phyloP scores from a whole-genome alignment of 2,329 filamentous ascomycete species.

The Penicillium sp. region DNA sequence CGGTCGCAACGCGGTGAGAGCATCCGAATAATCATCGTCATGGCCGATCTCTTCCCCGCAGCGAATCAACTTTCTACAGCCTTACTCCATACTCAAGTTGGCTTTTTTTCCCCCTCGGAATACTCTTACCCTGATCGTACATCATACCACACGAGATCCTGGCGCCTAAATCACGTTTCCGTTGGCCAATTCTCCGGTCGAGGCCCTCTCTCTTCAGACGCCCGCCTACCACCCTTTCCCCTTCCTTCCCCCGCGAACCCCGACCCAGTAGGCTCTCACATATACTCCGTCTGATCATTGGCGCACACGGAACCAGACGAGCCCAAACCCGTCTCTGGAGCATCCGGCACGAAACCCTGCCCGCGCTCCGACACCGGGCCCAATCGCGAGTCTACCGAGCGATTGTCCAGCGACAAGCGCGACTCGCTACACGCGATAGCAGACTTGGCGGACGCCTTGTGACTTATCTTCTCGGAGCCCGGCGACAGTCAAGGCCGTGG shows the following conservation, averaged over 20 bases:
- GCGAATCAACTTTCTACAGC: constrained; percentile 3
- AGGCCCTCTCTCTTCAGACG: constrained; percentile 18
- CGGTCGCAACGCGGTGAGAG: constrained; percentile 8
- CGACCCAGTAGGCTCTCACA: constrained; percentile 41
- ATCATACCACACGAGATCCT: constrained; percentile 21
- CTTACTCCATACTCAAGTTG: neutral
- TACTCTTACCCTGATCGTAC: neutral
- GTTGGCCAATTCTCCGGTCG: constrained; percentile 22
- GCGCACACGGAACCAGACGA: constrained; percentile 64
- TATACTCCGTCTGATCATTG: constrained; percentile 60
- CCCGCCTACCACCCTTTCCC: constrained; percentile 17
- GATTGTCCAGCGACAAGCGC: constrained; percentile 64
- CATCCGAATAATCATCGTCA: constrained; percentile 11
- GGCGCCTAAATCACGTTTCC: constrained; percentile 28
- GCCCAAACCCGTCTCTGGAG: constrained; percentile 66
- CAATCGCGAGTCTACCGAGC: constrained; percentile 77
- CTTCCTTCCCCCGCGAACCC: constrained; percentile 15
- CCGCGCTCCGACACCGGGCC: constrained; percentile 66
- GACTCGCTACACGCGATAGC: constrained; percentile 49
- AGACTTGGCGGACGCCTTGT: constrained; percentile 25
- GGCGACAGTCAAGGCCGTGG: constrained; percentile 22
- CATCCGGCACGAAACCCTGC: constrained; percentile 74
- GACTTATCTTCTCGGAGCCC: constrained; percentile 27
- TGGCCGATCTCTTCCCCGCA: constrained; percentile 13
- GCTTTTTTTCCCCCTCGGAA: neutral